These are phyloP conservation scores for Euphorbia celastroides DNA, from an alignment of 441 rosid species.

Conservation along the genomic window DNA sequence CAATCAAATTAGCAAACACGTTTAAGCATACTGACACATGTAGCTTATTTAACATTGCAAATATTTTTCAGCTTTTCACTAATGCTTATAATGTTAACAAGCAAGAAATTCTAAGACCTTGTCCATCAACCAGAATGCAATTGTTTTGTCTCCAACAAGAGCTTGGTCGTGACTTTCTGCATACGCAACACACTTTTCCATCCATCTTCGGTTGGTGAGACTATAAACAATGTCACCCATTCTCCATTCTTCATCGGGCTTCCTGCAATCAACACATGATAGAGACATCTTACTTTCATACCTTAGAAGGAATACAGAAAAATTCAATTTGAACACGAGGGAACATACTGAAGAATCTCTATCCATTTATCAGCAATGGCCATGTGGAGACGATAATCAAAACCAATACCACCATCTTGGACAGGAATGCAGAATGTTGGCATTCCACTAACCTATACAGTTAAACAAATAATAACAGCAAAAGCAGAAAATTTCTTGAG, in stretches of 20 bases:
- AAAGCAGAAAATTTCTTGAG: not conserved
- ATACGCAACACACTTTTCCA: conserved; percentile 78
- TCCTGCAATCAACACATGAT: conserved; percentile 35
- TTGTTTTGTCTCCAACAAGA: conserved; percentile 94
- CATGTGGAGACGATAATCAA: conserved; percentile 98
- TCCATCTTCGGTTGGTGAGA: conserved; percentile 93
- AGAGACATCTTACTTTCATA: not conserved
- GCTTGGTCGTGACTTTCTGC: conserved; percentile 99
- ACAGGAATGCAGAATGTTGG: conserved; percentile 91
- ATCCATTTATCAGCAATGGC: conserved; percentile 99
- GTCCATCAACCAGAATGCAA: conserved; percentile 99
- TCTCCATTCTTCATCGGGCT: conserved; percentile 85
- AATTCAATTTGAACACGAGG: conserved; percentile 7
- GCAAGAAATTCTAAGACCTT: conserved; percentile 43
- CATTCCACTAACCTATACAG: conserved; percentile 93
- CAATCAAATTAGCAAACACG: not conserved
- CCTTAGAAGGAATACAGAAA: not conserved
- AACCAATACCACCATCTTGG: conserved; percentile 94
- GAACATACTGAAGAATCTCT: conserved; percentile 77
- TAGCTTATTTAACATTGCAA: conserved; percentile 1
- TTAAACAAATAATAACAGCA: conserved; percentile 2
- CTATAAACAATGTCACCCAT: conserved; percentile 71
- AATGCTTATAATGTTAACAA: not conserved
- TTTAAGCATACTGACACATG: not conserved
- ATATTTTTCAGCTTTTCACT: not conserved